Percentiles rank a stretch among this genome's conserved stretches.
Conservation (phyloP, 2,329 filamentous ascomycete genomes). For the Epichloe festucae region DNA sequence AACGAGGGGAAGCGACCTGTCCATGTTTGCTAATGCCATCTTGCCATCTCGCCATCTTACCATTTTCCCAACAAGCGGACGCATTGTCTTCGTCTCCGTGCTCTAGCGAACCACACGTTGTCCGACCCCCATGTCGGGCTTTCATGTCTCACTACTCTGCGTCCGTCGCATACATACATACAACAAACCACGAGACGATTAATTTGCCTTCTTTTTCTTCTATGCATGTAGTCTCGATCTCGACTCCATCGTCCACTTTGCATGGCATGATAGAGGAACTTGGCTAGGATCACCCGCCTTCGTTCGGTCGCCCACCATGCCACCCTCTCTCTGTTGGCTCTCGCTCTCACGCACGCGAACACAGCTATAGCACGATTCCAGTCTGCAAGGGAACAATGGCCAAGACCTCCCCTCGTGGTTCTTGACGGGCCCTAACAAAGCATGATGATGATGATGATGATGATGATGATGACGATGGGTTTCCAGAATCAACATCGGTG, state of each 20-base stretch:
- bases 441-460: not conserved
- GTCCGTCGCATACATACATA: constrained; percentile 6
- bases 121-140: constrained; percentile 6
- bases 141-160: constrained; percentile 8
- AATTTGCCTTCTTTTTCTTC: not conserved
- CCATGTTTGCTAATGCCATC: no score
- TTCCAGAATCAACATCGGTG: not conserved
- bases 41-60: no score
- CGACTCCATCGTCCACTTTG: not conserved
- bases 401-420: constrained; percentile 1
- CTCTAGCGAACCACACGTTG: constrained; percentile 1
- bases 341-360: not conserved
- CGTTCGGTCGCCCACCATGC: not conserved
- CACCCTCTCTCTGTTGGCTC: no score
- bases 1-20: not conserved
- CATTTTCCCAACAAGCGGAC: no score
- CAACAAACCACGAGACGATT: not conserved
- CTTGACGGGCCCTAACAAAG: not conserved
- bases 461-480: not conserved
- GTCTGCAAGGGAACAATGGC: constrained; percentile 2
- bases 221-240: not conserved
- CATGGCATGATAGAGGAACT: not conserved
- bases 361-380: not conserved
- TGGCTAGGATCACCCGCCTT: not conserved
- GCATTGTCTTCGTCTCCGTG: not conserved